phyloP scores from a whole-genome alignment of 2,329 filamentous ascomycete genomes.

The Chaetomiaceae sp. region DNA sequence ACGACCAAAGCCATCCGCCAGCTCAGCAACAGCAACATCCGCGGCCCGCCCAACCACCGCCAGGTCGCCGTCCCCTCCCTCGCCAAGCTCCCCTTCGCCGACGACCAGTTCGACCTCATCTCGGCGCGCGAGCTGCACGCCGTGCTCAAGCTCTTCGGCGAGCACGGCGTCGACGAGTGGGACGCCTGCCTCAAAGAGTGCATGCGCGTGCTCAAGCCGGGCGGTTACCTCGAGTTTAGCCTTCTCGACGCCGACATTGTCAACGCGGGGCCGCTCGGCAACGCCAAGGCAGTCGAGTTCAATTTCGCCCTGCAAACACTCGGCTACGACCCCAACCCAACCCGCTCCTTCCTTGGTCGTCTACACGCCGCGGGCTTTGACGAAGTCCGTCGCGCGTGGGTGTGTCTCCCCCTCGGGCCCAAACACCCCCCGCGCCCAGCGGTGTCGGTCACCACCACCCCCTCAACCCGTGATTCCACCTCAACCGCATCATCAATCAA shows the following conservation, averaged over 20 bases:
- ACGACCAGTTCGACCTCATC: constrained; percentile 85
- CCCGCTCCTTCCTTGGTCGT: constrained; percentile 73
- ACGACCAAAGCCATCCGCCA: constrained; percentile 69
- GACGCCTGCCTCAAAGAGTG: constrained; percentile 81
- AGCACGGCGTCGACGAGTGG: constrained; percentile 77
- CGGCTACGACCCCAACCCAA: constrained; percentile 83
- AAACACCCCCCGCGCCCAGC: constrained; percentile 33
- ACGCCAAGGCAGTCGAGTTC: constrained; percentile 86
- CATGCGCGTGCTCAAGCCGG: constrained; percentile 85
- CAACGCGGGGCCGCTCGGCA: constrained; percentile 72
- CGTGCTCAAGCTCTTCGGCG: constrained; percentile 68
- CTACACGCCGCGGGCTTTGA: constrained; percentile 72
- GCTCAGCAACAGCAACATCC: constrained; percentile 67
- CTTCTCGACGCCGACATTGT: constrained; percentile 87
- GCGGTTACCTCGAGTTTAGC: constrained; percentile 87
- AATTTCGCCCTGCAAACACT: constrained; percentile 83
- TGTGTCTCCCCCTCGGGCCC: constrained; percentile 77
- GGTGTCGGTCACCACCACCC: constrained; percentile 15
- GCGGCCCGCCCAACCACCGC: constrained; percentile 82
- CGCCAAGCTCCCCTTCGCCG: constrained; percentile 77
- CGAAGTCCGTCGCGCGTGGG: constrained; percentile 80
- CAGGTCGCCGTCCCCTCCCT: constrained; percentile 73
- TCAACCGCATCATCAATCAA: constrained; percentile 37
- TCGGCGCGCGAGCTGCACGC: constrained; percentile 84
- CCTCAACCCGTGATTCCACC: constrained; percentile 11